These are phyloP conservation scores for Dryadomyces sulphureus DNA, from an alignment of 2,329 filamentous ascomycete species.

Conservation along the genomic window DNA sequence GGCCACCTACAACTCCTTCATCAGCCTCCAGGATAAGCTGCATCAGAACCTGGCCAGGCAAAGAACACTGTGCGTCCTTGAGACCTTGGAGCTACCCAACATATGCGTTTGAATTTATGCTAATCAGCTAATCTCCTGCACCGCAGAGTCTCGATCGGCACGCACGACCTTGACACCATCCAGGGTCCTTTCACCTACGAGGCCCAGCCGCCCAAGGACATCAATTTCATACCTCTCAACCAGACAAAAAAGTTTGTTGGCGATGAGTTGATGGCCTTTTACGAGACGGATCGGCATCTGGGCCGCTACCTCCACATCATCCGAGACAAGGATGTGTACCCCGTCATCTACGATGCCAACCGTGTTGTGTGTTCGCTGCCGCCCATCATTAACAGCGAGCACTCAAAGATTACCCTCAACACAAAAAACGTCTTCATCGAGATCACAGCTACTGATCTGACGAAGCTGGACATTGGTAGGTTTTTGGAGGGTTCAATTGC, in stretches of 20 bases:
- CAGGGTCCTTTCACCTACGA: slow-evolving; percentile 95
- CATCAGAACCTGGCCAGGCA: slow-evolving; percentile 92
- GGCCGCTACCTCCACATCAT: slow-evolving; percentile 78
- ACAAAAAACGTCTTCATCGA: slow-evolving; percentile 95
- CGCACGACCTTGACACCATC: slow-evolving; percentile 87
- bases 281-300: slow-evolving; percentile 87
- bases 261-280: slow-evolving; percentile 83
- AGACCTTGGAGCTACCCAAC: background rate
- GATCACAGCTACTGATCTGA: slow-evolving; percentile 83
- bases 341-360: slow-evolving; percentile 86
- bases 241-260: slow-evolving; percentile 79
- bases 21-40: slow-evolving; percentile 91
- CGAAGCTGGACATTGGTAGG: slow-evolving; percentile 73
- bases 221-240: slow-evolving; percentile 82
- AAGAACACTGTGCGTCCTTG: slow-evolving; percentile 45
- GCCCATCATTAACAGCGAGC: slow-evolving; percentile 94
- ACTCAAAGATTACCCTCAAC: slow-evolving; percentile 86
- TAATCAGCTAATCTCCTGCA: background rate
- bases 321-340: slow-evolving; percentile 82
- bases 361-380: slow-evolving; percentile 80
- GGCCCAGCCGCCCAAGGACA: slow-evolving; percentile 77
- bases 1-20: slow-evolving; percentile 92
- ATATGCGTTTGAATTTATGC: background rate
- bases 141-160: slow-evolving; percentile 70
- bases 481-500: slow-evolving; percentile 16